These are phyloP conservation scores for Candida tunisiensis DNA, from an alignment of 1,139 yeast genomes.

Conservation along the genomic window DNA sequence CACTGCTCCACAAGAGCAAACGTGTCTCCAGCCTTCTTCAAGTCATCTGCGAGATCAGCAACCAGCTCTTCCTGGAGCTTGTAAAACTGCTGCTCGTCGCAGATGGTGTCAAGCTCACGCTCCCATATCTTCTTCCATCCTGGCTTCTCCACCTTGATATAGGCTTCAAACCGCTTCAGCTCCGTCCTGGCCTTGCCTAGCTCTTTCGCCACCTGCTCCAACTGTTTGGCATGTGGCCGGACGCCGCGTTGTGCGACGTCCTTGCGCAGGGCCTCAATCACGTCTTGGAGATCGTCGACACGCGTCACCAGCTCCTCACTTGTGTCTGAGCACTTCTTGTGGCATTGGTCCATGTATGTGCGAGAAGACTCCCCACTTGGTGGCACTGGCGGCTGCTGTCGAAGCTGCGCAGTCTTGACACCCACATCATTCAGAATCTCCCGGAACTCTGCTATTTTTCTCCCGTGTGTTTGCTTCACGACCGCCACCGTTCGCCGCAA, in stretches of 20 bases:
- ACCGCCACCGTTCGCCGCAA: conserved; percentile 43
- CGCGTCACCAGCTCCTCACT: conserved; percentile 59
- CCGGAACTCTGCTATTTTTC: conserved; percentile 28
- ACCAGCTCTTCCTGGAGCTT: conserved; percentile 79
- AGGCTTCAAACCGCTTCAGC: conserved; percentile 38
- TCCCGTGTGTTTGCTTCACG: conserved; percentile 40
- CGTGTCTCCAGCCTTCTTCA: conserved; percentile 66
- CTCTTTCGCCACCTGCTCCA: conserved; percentile 50
- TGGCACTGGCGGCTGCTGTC: conserved; percentile 17
- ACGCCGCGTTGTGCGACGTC: conserved; percentile 92
- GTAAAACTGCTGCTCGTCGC: conserved; percentile 88
- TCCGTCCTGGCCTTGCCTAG: conserved; percentile 38
- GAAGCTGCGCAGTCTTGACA: conserved; percentile 33
- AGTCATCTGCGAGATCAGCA: conserved; percentile 63
- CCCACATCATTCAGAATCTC: conserved; percentile 29
- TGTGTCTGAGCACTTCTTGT: conserved; percentile 53
- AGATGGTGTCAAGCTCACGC: conserved; percentile 70
- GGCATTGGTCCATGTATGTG: conserved; percentile 64
- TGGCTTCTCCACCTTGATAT: conserved; percentile 54
- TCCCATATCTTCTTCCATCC: conserved; percentile 93
- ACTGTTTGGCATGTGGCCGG: conserved; percentile 58
- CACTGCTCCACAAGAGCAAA: conserved; percentile 69
- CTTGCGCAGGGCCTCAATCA: conserved; percentile 75
- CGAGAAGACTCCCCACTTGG: conserved; percentile 36
- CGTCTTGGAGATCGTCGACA: conserved; percentile 85